These are phyloP conservation scores for Trichosporon sp. DNA, from an alignment of 1,284 basidiomycete species.

Conservation along the genomic window DNA sequence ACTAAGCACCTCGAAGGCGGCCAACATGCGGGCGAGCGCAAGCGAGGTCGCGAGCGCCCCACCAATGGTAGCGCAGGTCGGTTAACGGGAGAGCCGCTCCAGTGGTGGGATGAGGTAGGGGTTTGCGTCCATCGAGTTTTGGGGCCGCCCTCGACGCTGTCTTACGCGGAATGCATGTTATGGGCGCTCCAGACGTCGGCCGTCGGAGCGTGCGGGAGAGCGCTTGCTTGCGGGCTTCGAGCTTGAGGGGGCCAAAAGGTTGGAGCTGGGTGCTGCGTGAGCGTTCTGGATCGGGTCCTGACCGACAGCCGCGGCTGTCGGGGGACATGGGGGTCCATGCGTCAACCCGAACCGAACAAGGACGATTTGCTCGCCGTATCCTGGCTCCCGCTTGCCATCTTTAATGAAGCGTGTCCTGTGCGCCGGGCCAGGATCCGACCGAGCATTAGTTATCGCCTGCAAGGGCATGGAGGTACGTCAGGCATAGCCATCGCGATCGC, in stretches of 20 bases:
- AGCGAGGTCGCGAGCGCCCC: no score
- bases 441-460: background rate
- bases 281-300: background rate
- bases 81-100: no score
- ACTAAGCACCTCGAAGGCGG: no score
- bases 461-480: background rate
- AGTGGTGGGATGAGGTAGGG: no score
- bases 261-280: background rate
- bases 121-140: no score
- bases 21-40: no score
- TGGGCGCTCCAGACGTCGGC: no score
- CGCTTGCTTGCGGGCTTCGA: background rate
- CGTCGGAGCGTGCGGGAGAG: no score
- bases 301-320: background rate
- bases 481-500: background rate
- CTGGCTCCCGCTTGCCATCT: background rate
- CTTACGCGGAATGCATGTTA: background rate
- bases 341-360: background rate
- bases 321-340: background rate
- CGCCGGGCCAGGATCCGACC: background rate
- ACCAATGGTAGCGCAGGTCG: no score
- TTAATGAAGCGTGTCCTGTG: background rate
- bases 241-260: no score
- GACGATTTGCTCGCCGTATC: background rate
- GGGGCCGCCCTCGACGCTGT: background rate